A percentile compares a stretch with the other conserved stretches of the same genome.
Conservation (phyloP, 1,284 basidiomycete species). For the Ceratorhiza oryzae-sativae region DNA sequence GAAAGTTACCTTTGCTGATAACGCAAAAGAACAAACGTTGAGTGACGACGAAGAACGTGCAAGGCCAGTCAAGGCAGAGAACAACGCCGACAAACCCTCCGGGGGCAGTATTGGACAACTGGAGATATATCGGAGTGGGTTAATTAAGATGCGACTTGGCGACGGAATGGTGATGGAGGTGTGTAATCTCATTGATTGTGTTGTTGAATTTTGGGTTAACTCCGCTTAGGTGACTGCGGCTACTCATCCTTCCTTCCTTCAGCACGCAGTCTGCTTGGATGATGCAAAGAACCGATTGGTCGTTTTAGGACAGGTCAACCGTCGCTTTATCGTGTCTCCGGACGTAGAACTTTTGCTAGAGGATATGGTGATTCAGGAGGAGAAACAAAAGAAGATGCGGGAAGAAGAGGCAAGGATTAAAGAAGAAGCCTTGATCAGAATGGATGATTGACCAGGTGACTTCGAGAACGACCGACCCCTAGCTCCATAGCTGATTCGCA, state of each 20-base stretch:
- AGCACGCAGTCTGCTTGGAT: constrained; percentile 85
- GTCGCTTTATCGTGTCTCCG: constrained; percentile 85
- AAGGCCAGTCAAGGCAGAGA: constrained; percentile 35
- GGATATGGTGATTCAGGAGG: constrained; percentile 69
- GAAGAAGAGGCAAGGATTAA: constrained; percentile 44
- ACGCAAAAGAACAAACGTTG: constrained; percentile 33
- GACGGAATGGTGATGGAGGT: constrained; percentile 85
- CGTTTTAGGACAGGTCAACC: constrained; percentile 85
- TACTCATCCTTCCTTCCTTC: constrained; percentile 87
- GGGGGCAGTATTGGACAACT: constrained; percentile 84
- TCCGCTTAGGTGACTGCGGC: constrained; percentile 77
- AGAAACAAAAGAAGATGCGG: constrained; percentile 52
- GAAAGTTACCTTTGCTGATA: constrained; percentile 47
- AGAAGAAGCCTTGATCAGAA: constrained; percentile 61
- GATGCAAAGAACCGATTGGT: constrained; percentile 63
- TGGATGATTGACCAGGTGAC: too few relatives aligned
- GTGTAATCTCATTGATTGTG: constrained; percentile 46
- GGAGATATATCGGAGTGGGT: constrained; percentile 82
- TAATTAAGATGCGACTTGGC: constrained; percentile 83
- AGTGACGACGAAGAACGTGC: constrained; percentile 50
- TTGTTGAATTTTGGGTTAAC: too few relatives aligned
- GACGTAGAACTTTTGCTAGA: constrained; percentile 79
- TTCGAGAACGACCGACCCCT: too few relatives aligned
- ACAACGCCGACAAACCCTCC: constrained; percentile 54
- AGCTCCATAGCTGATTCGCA: too few relatives aligned